Percentiles rank a stretch among this genome's conserved stretches.
Evolutionary conservation across 768 basidiomycete genomes (phyloP).

Genomic region (Rhizopogon salebrosus): DNA sequence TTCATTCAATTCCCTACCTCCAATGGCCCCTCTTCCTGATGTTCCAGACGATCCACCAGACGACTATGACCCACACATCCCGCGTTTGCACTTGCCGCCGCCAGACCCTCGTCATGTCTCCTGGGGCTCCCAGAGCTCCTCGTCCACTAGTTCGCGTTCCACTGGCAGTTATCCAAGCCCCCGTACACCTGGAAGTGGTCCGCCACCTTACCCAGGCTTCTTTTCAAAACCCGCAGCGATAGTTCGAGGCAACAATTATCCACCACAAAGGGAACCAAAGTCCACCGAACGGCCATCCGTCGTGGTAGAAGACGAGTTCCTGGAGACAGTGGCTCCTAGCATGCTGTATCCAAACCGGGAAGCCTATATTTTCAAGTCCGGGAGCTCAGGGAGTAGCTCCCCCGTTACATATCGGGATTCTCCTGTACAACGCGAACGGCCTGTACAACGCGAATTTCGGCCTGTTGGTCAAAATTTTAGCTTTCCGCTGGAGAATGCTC

Average conservation of each 20-base stretch:
- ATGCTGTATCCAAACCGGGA: background rate
- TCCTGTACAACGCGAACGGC: background rate
- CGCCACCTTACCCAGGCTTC: no score
- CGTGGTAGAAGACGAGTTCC: background rate
- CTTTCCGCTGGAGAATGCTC: slow-evolving; percentile 16
- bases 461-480: background rate
- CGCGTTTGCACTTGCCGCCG: background rate
- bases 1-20: background rate
- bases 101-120: background rate
- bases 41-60: background rate
- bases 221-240: background rate
- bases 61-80: background rate
- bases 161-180: background rate
- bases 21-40: background rate
- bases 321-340: background rate
- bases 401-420: slow-evolving; percentile 14
- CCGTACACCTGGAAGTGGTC: background rate
- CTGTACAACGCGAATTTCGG: background rate
- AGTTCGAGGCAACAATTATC: background rate
- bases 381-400: background rate
- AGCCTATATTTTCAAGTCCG: background rate
- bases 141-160: background rate
- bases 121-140: background rate
- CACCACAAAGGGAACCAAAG: background rate
- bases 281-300: background rate